A percentile compares a stretch with the other conserved stretches of the same genome.
Conservation (phyloP, 257 asterid genomes). For the Fraxinus quadrangulata region DNA sequence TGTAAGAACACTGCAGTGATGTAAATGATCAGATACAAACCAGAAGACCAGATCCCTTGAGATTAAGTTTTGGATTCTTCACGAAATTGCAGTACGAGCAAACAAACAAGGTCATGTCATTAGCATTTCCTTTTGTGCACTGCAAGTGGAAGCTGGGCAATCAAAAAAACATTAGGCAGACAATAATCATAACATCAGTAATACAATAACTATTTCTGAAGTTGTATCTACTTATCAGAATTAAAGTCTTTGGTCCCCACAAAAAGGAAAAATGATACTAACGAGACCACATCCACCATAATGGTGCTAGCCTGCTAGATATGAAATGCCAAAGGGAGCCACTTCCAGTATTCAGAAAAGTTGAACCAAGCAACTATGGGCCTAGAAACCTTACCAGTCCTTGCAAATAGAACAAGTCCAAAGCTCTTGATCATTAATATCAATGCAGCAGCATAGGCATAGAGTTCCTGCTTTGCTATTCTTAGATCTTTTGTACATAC, state of each 20-base stretch:
- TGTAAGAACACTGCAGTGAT: slow-evolving; percentile 14
- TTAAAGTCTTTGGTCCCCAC: background rate
- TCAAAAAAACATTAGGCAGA: slow-evolving; percentile 24
- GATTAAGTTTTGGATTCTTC: slow-evolving; percentile 51
- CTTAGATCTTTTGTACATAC: slow-evolving; percentile 42
- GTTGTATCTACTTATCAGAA: background rate
- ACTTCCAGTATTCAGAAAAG: slow-evolving; percentile 20
- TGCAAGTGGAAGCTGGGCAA: slow-evolving; percentile 67
- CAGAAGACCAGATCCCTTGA: slow-evolving; percentile 49
- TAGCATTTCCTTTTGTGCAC: slow-evolving; percentile 51
- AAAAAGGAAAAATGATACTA: slow-evolving; percentile 11
- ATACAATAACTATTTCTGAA: background rate
- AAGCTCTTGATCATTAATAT: slow-evolving; percentile 45
- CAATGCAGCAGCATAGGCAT: slow-evolving; percentile 48
- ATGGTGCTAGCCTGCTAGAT: slow-evolving; percentile 2
- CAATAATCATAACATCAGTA: slow-evolving; percentile 9
- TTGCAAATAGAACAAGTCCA: slow-evolving; percentile 65
- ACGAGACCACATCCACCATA: background rate
- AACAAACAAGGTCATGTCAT: slow-evolving; percentile 26
- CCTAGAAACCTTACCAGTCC: slow-evolving; percentile 50
- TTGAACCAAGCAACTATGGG: slow-evolving; percentile 12
- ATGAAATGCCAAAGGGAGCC: slow-evolving; percentile 8
- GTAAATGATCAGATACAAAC: slow-evolving; percentile 42
- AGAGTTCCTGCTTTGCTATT: slow-evolving; percentile 29
- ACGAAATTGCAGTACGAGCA: slow-evolving; percentile 66